Evolutionary conservation across 805 yeast genomes (phyloP), one percentile per base, ranked within the genome.

Genomic region (Pichia scutulata): DNA sequence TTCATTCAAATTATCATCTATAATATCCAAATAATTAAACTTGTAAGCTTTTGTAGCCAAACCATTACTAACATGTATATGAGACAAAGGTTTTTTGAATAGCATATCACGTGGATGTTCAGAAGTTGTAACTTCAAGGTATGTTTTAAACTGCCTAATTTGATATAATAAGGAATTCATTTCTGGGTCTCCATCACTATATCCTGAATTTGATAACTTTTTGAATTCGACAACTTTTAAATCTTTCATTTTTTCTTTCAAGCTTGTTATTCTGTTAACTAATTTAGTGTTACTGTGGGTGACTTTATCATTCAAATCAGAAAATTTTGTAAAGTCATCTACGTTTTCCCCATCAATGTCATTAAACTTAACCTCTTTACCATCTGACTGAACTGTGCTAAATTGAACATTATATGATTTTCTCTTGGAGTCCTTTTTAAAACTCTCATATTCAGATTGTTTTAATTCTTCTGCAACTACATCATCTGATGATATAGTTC

Each of bases 111-210:
- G 55, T n/a, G 70, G 70, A 44, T 62, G 70, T 48, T 66, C 69
- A 1, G 68, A 55, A 12, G 61, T 60, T 18, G 61, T 59, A 56
- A 66, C 56, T 25, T 66, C 69, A 46, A 63, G 49, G 47, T 61
- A 64, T 26, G 62, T 65, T 49, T 60, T 64, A 40, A 64, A 53
- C 51, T 61, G 70, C 47, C 57, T 67, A 30, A 59, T 56, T 54
- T 57, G 72, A 44, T 62, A 70, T 57, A 60, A 55, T 57, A 56
- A 61, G 44, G 65, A 71, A 52, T 52, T 71, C 74, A 57, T 72
- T 58, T 67, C 71, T 46, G 43, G 14, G 47, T 50, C 43, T 26
- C 55, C 51, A 51, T 46, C 45, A 25, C 47, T 42, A 24, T 40
- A 44, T 16, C 47, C 49, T n/a, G 55, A 48, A 30, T 46, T 43